A percentile compares a stretch with the other conserved stretches of the same genome.
phyloP scores from a whole-genome alignment of 441 rosid species.

The Gossypium davidsonii region DNA sequence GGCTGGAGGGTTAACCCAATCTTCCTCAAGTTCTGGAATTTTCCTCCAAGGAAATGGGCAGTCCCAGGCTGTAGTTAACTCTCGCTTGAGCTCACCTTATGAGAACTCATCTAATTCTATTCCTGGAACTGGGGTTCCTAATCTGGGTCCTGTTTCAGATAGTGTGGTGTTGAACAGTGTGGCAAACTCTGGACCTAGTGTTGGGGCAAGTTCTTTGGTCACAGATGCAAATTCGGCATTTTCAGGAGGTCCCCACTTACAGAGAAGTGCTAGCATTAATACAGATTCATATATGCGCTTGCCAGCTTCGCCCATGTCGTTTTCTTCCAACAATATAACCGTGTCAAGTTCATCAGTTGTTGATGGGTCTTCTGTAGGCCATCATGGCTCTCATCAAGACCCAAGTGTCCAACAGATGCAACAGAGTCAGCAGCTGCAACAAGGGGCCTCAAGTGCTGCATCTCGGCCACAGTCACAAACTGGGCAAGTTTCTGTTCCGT shows the following conservation, averaged over 20 bases:
- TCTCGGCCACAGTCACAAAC: constrained; percentile 61
- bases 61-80: constrained; percentile 73
- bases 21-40: constrained; percentile 91
- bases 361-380: constrained; percentile 79
- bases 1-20: constrained; percentile 80
- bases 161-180: constrained; percentile 75
- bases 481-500: constrained; percentile 53
- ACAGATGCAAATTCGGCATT: constrained; percentile 96
- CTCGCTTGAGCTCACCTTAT: constrained; percentile 77
- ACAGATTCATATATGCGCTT: constrained; percentile 91
- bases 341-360: constrained; percentile 81
- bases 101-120: constrained; percentile 71
- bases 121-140: constrained; percentile 68
- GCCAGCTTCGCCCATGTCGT: constrained; percentile 92
- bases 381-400: constrained; percentile 62
- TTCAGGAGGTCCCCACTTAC: constrained; percentile 83
- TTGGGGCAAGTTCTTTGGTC: constrained; percentile 90
- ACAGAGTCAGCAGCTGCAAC: constrained; percentile 46
- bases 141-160: constrained; percentile 66
- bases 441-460: constrained; percentile 71
- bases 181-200: constrained; percentile 88
- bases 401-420: constrained; percentile 52
- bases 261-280: constrained; percentile 94
- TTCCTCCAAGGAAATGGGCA: constrained; percentile 97
- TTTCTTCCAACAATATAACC: constrained; percentile 80